Evolutionary conservation across 129 eudicot species (phyloP), one percentile per base, ranked within the genome.

Genomic region (Helianthus tuberosus): DNA sequence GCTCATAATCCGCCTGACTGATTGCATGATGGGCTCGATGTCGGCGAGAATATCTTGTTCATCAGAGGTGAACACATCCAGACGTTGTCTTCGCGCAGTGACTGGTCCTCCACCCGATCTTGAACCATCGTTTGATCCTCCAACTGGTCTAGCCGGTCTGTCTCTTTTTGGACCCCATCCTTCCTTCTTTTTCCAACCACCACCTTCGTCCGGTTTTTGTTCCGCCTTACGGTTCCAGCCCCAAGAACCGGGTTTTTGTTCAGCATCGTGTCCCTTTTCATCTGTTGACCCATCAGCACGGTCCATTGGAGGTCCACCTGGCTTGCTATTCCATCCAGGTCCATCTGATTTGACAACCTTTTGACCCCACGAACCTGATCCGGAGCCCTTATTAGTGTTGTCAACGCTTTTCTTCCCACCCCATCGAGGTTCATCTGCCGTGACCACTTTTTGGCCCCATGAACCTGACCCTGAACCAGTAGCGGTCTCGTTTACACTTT

Each of bases 31-130:
- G 3, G 85, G 74, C 35, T 88, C 93, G 57, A 84, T 36, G 2
- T 90, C 97, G 0, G 80, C 13, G 2, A 94, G 83, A 51, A 86
- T 72, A 15, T 94, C 96, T 54, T 88, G 88, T 75, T 90, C 97
- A 11, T 94, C 98, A 4, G 80, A 74, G 0, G 96, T 79, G 75
- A 94, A 93, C 35, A 71, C 4, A 69, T 93, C 98, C 63, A 87
- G 1, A 20, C 96, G 77, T 68, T 72, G 82, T 74, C 88, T 69
- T 1, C 90, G 74, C 23, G 77, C 82, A 10, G 94, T 85, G n/a
- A 80, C 13, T 3, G 79, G 69, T 17, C 57, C 77, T 3, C 63
- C 79, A 46, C 66, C 59, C n/a, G 64, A 48, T 62, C 75, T 80
- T 14, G 78, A 75, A 29, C 85, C 85, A 59, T 89, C 89, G 66